Evolutionary conservation across 352 stramenopile species (phyloP), one percentile per base, ranked within the genome.

Genomic region (Globisporangium abappressorium): DNA sequence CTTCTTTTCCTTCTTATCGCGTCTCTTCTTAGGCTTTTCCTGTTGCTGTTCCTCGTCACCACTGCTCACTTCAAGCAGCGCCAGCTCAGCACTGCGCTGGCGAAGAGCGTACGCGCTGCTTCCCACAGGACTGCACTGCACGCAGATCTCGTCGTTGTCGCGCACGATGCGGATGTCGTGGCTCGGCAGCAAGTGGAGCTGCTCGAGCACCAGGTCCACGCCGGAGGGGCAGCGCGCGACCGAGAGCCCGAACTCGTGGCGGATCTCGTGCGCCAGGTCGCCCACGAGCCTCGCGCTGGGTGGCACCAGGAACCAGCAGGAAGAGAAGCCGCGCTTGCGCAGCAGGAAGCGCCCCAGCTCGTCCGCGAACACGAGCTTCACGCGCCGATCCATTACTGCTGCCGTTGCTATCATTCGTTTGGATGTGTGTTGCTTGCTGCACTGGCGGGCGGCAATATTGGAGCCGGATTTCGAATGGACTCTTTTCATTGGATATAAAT

Each of bases 301-400:
- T 14, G 86, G 80, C 9, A 94, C 53, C 22, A 92, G 68, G 61
- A 84, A 92, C 84, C 84, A 94, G 66, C 86, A 92, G 18, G 78
- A 71, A 28, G 72, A 71, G 64, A 91, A 91, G 0, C 84, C 84
- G 53, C 76, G 79, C 0, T 64, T 64, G 8, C 76, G 78, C 62
- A 73, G 70, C 61, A 94, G 63, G 28, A 85, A 73, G 34, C 70
- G 71, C 38, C 60, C 80, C 24, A 92, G 63, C 11, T 82, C 82
- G 33, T 88, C 83, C 30, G 55, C 62, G 61, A 94, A 92, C 64
- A 85, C 73, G 41, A 94, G 70, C 47, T 80, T 79, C 18, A 89
- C 65, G 33, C 78, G 78, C 43, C 22, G 14, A 89, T 66, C 26
- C 76, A 74, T 38, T n/a, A 75, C 51, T 5, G 58, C 65, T 62